Percentiles rank a stretch among this genome's conserved stretches.
phyloP scores from a whole-genome alignment of 345 rosid genomes.

The Mercurialis annua region DNA sequence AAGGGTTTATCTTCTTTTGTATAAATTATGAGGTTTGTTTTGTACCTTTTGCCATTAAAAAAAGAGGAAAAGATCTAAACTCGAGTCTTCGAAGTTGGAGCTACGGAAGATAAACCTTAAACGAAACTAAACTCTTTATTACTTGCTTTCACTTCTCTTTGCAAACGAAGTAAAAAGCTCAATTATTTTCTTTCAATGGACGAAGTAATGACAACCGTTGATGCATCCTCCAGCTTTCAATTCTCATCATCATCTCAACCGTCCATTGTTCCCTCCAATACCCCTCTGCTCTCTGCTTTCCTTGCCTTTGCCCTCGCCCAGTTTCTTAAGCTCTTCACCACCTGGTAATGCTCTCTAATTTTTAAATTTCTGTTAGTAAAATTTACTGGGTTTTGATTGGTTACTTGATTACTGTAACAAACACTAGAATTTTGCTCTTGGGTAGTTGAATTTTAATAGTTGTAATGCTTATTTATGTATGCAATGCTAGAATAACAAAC shows the following conservation, averaged over 20 bases:
- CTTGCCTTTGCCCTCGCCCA: conserved; percentile 93
- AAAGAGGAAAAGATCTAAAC: no score
- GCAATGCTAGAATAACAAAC: neutral
- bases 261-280: conserved; percentile 50
- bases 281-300: conserved; percentile 79
- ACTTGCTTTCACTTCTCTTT: no score
- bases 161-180: no score
- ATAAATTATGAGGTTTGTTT: no score
- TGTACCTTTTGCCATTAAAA: no score
- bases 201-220: conserved; percentile 44
- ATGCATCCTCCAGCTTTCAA: conserved; percentile 38
- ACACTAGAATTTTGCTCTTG: neutral
- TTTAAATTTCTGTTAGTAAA: neutral
- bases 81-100: no score
- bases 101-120: no score
- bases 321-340: conserved; percentile 92
- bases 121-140: no score
- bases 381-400: neutral
- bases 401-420: neutral
- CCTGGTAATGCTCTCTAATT: conserved; percentile 50
- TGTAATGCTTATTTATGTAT: neutral
- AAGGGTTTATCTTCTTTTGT: no score
- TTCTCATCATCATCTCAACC: conserved; percentile 26
- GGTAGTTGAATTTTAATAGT: neutral
- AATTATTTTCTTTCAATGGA: conserved; percentile 36